Percentiles rank a stretch among this genome's conserved stretches.
Evolutionary conservation across 495 filamentous ascomycete species (phyloP).

Genomic region (Aspergillus funiculosus): DNA sequence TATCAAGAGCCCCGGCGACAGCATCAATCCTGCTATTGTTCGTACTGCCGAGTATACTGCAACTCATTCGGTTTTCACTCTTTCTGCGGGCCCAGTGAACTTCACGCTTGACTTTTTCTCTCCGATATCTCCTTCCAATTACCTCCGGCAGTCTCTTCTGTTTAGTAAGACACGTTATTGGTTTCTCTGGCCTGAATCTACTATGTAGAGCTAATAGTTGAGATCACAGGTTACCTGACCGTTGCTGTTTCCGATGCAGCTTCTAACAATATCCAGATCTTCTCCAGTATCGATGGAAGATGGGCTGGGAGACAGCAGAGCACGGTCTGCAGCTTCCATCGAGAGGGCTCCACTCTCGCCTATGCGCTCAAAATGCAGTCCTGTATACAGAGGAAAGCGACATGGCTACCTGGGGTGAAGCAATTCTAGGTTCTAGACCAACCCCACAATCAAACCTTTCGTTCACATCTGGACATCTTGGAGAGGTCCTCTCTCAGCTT

Average conservation of each 20-base stretch:
- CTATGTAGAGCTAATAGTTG: not conserved
- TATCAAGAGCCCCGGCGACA: constrained; percentile 22
- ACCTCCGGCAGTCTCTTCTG: constrained; percentile 74
- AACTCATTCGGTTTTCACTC: constrained; percentile 41
- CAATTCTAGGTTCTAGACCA: constrained; percentile 27
- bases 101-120: constrained; percentile 62
- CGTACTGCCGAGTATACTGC: constrained; percentile 40
- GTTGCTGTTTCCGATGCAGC: constrained; percentile 45
- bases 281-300: constrained; percentile 45
- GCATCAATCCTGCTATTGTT: constrained; percentile 34
- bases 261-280: constrained; percentile 38
- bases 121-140: constrained; percentile 80
- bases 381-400: constrained; percentile 37
- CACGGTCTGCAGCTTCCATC: constrained; percentile 26
- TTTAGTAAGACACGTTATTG: constrained; percentile 48
- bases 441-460: constrained; percentile 27
- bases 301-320: constrained; percentile 39
- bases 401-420: constrained; percentile 44
- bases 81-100: constrained; percentile 36
- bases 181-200: not conserved
- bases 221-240: constrained; percentile 54
- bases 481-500: constrained; percentile 24
- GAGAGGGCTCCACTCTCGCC: constrained; percentile 20
- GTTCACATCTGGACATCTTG: constrained; percentile 22
- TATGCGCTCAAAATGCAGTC: constrained; percentile 31